A percentile compares a stretch with the other conserved stretches of the same genome.
These are phyloP conservation scores for Geotrichum klebahnii DNA, from an alignment of 1,139 yeast genomes.

Conservation along the genomic window DNA sequence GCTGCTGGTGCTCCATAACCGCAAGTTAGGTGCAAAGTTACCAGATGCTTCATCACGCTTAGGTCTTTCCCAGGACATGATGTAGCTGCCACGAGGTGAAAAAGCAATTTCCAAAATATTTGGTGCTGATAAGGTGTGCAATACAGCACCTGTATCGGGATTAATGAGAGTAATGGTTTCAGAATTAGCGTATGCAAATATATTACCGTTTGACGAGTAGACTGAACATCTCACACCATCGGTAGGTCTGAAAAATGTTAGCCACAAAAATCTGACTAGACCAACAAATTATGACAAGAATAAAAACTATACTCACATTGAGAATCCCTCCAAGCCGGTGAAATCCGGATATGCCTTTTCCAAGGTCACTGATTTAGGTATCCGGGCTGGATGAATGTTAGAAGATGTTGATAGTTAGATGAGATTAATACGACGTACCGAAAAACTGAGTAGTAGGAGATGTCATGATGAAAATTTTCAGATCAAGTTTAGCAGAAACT, in stretches of 20 bases:
- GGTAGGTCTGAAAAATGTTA: slow-evolving; percentile 35
- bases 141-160: slow-evolving; percentile 49
- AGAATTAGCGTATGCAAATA: slow-evolving; percentile 48
- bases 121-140: slow-evolving; percentile 47
- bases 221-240: slow-evolving; percentile 40
- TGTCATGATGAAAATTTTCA: slow-evolving; percentile 14
- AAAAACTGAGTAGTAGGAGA: slow-evolving; percentile 26
- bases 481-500: too few relatives aligned
- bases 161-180: slow-evolving; percentile 53
- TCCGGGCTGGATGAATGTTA: too few relatives aligned
- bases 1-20: slow-evolving; percentile 54
- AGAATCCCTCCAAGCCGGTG: slow-evolving; percentile 31
- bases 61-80: slow-evolving; percentile 92
- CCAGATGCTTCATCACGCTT: slow-evolving; percentile 52
- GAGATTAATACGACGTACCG: slow-evolving; percentile 26
- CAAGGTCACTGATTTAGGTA: slow-evolving; percentile 59
- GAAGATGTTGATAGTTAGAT: too few relatives aligned
- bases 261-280: slow-evolving; percentile 36
- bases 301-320: slow-evolving; percentile 19
- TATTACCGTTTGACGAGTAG: slow-evolving; percentile 49
- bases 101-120: slow-evolving; percentile 80
- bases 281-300: not conserved
- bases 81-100: slow-evolving; percentile 80
- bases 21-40: slow-evolving; percentile 71
- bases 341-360: slow-evolving; percentile 51